A percentile compares a stretch with the other conserved stretches of the same genome.
Conservation (phyloP, 169 alveolate genomes). For the Plasmodium vivax region DNA sequence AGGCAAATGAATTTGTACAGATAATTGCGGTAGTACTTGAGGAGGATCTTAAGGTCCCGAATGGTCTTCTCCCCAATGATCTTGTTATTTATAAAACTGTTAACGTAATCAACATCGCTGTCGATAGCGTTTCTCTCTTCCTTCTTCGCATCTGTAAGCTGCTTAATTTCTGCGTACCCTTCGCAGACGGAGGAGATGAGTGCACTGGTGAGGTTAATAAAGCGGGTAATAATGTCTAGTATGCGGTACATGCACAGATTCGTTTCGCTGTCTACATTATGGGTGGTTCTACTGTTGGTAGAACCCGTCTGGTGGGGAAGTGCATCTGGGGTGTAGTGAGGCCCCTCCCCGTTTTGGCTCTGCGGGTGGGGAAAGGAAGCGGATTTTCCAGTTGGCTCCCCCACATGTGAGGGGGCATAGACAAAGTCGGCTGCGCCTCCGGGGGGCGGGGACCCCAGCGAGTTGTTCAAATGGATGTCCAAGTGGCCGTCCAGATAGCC, state of each 20-base stretch:
- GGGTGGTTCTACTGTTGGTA: not conserved
- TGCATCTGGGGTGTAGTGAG: not conserved
- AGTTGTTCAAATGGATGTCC: not conserved
- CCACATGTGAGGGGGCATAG: not conserved
- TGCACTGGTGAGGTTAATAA: constrained; percentile 53
- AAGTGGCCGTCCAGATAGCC: not conserved
- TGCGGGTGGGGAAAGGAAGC: not conserved
- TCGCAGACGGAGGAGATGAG: constrained; percentile 63
- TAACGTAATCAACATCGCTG: constrained; percentile 45
- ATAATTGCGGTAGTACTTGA: constrained; percentile 61
- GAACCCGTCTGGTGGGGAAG: not conserved
- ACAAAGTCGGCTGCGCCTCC: not conserved
- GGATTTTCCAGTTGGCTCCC: not conserved
- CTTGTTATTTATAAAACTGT: constrained; percentile 34
- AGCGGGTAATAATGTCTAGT: constrained; percentile 47
- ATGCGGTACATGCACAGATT: constrained; percentile 40
- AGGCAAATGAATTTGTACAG: constrained; percentile 63
- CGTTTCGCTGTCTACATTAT: constrained; percentile 19
- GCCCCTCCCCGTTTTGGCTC: not conserved
- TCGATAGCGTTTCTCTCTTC: constrained; percentile 14
- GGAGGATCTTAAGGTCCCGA: constrained; percentile 52
- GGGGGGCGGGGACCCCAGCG: not conserved
- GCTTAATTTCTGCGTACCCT: constrained; percentile 41
- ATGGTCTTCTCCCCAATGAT: constrained; percentile 68
- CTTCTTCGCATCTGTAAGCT: constrained; percentile 22